These are phyloP conservation scores for Oryza nivara DNA, from an alignment of 176 grass and related monocot species.

Conservation along the genomic window DNA sequence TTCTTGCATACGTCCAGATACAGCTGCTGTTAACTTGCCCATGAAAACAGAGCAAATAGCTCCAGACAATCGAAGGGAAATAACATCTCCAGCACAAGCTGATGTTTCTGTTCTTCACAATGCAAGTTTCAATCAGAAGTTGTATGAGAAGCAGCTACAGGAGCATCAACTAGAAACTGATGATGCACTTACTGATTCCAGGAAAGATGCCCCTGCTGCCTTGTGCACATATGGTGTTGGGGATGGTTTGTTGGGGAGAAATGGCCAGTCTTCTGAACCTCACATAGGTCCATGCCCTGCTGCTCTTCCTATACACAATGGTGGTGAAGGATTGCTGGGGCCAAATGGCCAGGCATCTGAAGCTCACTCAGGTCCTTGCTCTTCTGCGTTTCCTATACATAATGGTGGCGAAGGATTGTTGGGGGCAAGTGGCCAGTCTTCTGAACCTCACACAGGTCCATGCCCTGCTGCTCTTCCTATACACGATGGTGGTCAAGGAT, in stretches of 20 bases:
- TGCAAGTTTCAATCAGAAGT: conserved; percentile 31
- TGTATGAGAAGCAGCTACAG: conserved; percentile 37
- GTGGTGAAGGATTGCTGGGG: conserved; percentile 6
- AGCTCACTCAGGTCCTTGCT: background rate
- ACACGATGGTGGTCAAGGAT: background rate
- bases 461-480: too few relatives aligned
- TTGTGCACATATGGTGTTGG: background rate
- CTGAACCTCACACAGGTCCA: too few relatives aligned
- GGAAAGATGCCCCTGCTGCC: background rate
- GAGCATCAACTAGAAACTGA: conserved; percentile 26
- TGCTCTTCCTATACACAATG: conserved; percentile 1
- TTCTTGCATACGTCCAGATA: conserved; percentile 18
- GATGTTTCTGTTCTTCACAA: conserved; percentile 6
- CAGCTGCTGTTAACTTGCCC: conserved; percentile 20
- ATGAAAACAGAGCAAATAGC: conserved; percentile 29
- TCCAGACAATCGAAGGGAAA: conserved; percentile 13
- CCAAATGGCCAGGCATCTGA: conserved; percentile 15
- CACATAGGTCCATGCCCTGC: background rate
- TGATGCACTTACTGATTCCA: conserved; percentile 22
- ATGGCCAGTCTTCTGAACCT: background rate
- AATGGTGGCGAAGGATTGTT: too few relatives aligned
- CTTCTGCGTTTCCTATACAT: too few relatives aligned
- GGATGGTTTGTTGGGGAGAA: background rate
- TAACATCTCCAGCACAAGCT: conserved; percentile 19
- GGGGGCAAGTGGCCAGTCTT: too few relatives aligned